These are phyloP conservation scores for Microdochium bolleyi DNA, from an alignment of 2,329 filamentous ascomycete species.

Conservation along the genomic window DNA sequence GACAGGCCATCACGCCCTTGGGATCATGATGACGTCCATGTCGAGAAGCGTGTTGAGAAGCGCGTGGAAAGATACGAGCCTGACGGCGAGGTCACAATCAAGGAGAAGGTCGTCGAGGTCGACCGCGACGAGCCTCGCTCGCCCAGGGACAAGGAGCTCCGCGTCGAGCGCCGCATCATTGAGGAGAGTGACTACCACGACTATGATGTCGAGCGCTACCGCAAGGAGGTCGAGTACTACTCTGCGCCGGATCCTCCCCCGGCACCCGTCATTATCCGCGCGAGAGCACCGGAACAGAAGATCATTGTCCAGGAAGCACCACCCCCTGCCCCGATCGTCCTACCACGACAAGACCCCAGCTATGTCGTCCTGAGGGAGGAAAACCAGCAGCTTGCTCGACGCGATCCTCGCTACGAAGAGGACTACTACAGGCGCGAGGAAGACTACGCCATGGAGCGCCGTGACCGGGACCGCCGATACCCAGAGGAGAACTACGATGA, in stretches of 20 bases:
- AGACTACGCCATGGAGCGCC: conserved; percentile 21
- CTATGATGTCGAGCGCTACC: conserved; percentile 42
- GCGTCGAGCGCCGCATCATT: conserved; percentile 19
- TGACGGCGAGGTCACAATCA: conserved; percentile 44
- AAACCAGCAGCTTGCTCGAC: conserved; percentile 24
- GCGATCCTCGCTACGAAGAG: conserved; percentile 30
- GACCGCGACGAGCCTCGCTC: conserved; percentile 10
- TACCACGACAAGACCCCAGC: conserved; percentile 35
- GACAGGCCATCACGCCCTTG: conserved; percentile 22
- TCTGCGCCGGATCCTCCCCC: conserved; percentile 38
- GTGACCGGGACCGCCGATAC: conserved; percentile 23
- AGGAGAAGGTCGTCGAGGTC: conserved; percentile 42
- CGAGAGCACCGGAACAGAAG: conserved; percentile 47
- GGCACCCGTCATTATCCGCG: conserved; percentile 47
- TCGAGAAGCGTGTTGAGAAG: conserved; percentile 33
- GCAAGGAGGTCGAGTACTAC: conserved; percentile 57
- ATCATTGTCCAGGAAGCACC: conserved; percentile 54
- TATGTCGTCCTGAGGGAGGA: conserved; percentile 36
- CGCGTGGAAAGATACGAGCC: conserved; percentile 29
- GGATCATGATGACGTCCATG: conserved; percentile 27
- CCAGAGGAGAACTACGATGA: conserved; percentile 30
- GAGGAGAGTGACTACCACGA: conserved; percentile 17
- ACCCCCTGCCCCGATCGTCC: conserved; percentile 40
- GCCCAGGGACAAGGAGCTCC: conserved; percentile 18
- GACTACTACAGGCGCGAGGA: conserved; percentile 36